Conservation (phyloP, 2,329 filamentous ascomycete genomes). For the Fusarium marasasianum region DNA sequence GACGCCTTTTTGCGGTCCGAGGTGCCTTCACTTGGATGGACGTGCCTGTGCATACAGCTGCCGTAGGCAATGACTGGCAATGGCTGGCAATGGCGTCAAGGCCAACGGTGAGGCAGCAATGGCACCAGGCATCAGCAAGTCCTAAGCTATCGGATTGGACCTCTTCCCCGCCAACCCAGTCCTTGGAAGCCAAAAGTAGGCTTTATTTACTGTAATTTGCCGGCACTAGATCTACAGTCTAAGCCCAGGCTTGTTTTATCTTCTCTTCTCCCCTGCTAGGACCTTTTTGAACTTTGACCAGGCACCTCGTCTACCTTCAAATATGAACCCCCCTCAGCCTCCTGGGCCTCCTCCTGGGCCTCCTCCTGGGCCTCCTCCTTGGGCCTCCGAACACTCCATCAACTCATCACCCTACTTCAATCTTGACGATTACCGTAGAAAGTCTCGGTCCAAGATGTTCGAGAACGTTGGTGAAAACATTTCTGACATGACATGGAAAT, state of each 20-base stretch:
- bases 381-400: neutral
- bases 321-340: neutral
- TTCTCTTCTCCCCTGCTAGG: neutral
- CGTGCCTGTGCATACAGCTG: neutral
- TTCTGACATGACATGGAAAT: constrained; percentile 46
- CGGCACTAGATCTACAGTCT: neutral
- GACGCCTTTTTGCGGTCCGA: constrained; percentile 9
- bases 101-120: neutral
- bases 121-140: constrained; percentile 9
- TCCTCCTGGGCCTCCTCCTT: neutral
- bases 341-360: neutral
- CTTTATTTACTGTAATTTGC: neutral
- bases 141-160: neutral
- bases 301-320: neutral
- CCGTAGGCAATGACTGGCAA: no score
- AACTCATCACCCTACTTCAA: neutral
- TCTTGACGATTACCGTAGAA: neutral
- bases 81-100: neutral
- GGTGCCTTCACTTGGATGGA: neutral
- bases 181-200: neutral
- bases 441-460: constrained; percentile 17
- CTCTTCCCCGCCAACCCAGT: neutral
- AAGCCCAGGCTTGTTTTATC: neutral
- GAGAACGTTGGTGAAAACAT: constrained; percentile 26
- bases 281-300: neutral